Base-by-base conservation (phyloP, 805 yeast species). In the Wickerhamiella parazyma region DNA sequence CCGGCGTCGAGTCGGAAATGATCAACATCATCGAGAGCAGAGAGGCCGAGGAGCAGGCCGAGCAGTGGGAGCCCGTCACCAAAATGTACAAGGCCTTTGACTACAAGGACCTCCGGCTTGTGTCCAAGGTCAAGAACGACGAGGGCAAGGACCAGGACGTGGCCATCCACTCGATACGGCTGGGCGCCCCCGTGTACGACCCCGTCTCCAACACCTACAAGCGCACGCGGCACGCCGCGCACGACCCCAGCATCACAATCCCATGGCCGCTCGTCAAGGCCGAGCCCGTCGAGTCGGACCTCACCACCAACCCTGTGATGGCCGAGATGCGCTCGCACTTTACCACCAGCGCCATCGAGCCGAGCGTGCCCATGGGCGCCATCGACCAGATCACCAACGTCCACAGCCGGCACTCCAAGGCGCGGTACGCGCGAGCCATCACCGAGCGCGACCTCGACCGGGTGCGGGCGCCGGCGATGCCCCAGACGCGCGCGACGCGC, bases 181-280 rank as follows among this genome's bases (percentile, higher is more conserved):
- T 76, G 57, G 72, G 71, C 41, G 94, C 83, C 18, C 63, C 67
- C 41, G 79, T 80, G 57, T 89, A 72, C 60, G 94, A 86, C 56
- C 74, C 73, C 36, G 74, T 79, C 51, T 77, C 79, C 61, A 78
- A 78, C 57, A 69, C 69, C 54, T 72, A 79, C 70, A 63, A 84
- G 66, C 94, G 94, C 24, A 74, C 73, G 47, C 75, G 97, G 61
- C 73, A 75, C 52, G 84, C 87, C 20, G 72, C 72, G 49, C 77
- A 81, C 51, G 78, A 80, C 53, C 74, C 72, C 34, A 71, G 75
- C 42, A 65, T 84, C 42, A 73, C 76, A 19, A 77, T 87, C 41
- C 96, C 96, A 43, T 89, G 94, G 94, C 95, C 95, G 31, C 87
- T 91, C 1, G 75, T 69, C 26, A 59, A 59, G 18, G 51, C 57